Evolutionary conservation across 495 filamentous ascomycete genomes (phyloP).

Genomic region (Penicillium odoratum): DNA sequence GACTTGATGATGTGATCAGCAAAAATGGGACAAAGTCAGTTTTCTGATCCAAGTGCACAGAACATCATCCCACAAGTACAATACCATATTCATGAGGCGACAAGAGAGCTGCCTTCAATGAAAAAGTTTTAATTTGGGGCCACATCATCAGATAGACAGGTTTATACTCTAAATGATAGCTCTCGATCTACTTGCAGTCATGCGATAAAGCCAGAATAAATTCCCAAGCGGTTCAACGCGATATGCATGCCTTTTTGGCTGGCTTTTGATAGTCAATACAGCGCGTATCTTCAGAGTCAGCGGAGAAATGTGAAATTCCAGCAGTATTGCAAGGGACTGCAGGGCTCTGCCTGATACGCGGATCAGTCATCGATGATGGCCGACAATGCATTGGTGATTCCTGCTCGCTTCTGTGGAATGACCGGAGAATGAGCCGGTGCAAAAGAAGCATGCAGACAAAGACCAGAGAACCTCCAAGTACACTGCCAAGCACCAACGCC

Average conservation of each 20-base stretch:
- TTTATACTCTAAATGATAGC: not conserved
- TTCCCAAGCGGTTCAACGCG: not conserved
- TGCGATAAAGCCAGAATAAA: not conserved
- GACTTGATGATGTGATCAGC: not conserved
- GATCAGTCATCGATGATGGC: not conserved
- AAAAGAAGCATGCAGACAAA: not conserved
- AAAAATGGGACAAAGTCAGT: not conserved
- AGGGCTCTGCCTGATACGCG: not conserved
- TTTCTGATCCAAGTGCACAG: not conserved
- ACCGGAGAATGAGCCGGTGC: not conserved
- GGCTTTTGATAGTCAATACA: not conserved
- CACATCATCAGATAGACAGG: not conserved
- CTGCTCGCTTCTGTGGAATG: not conserved
- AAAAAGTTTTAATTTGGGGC: not conserved
- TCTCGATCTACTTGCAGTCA: not conserved
- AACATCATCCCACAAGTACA: not conserved
- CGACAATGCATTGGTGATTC: not conserved
- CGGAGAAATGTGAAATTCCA: not conserved
- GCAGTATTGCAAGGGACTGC: not conserved
- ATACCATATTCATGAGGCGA: not conserved
- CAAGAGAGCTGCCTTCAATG: not conserved
- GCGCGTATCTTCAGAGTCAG: not conserved
- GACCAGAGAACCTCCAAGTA: not conserved
- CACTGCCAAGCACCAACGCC: not conserved
- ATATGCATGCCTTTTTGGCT: not conserved